Conservation (phyloP, 257 asterid genomes). For the Solanum clarkiae region DNA sequence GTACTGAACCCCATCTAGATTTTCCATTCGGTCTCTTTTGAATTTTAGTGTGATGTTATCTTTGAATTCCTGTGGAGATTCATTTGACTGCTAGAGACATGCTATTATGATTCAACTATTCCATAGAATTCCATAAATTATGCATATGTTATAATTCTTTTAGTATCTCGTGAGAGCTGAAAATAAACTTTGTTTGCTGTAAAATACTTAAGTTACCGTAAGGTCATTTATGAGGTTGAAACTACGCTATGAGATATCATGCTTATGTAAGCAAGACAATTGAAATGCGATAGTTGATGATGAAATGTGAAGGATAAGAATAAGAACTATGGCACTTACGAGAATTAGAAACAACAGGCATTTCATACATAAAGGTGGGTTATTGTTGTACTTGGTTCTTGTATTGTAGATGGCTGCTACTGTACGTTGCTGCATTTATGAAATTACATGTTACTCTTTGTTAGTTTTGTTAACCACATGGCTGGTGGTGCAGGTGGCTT, state of each 20-base stretch:
- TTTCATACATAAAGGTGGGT: not conserved
- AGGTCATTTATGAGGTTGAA: not conserved
- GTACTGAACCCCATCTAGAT: not conserved
- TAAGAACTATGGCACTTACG: not conserved
- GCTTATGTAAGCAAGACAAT: not conserved
- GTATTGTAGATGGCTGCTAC: not conserved
- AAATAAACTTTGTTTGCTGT: not conserved
- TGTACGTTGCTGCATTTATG: not conserved
- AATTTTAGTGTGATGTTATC: not conserved
- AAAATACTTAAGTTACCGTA: not conserved
- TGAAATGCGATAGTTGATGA: not conserved
- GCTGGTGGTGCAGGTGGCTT: conserved; percentile 55
- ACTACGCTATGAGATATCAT: not conserved
- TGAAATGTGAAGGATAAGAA: not conserved
- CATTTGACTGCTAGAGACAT: not conserved
- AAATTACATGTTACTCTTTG: not conserved
- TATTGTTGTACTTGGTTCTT: not conserved
- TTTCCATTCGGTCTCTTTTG: not conserved
- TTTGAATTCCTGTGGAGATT: not conserved
- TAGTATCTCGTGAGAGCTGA: not conserved
- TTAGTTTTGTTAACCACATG: not conserved
- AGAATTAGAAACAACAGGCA: not conserved
- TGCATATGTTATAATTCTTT: not conserved
- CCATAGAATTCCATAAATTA: not conserved
- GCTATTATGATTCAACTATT: not conserved